Percentiles rank a stretch among this genome's conserved stretches.
Evolutionary conservation across 805 yeast species (phyloP).

Genomic region (Saturnispora kantuleensis): DNA sequence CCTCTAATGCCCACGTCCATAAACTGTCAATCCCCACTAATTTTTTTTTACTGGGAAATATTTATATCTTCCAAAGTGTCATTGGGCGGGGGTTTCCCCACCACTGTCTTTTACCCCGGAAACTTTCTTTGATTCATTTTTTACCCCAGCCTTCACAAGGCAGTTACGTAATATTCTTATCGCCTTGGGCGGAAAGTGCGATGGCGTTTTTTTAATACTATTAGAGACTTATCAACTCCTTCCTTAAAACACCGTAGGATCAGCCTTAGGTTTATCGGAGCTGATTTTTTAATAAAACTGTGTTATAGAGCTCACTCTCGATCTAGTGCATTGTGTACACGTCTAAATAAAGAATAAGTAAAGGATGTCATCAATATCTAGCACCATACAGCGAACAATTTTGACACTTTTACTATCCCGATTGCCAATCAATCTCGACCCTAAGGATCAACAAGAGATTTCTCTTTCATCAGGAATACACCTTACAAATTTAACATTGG

Average conservation of each 20-base stretch:
- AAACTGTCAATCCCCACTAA: not conserved
- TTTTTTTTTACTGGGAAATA: slow-evolving; percentile 7
- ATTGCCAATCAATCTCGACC: slow-evolving; percentile 12
- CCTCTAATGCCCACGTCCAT: slow-evolving; percentile 38
- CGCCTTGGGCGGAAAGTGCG: not conserved
- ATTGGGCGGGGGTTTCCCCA: no score
- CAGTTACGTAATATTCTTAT: no score
- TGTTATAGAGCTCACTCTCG: not conserved
- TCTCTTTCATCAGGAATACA: slow-evolving; percentile 8
- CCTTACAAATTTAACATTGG: slow-evolving; percentile 10
- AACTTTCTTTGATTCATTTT: no score
- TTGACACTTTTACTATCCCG: slow-evolving; percentile 10
- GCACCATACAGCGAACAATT: slow-evolving; percentile 10
- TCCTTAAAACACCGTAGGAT: no score
- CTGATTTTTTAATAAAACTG: no score
- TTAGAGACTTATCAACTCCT: not conserved
- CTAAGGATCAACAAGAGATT: slow-evolving; percentile 8
- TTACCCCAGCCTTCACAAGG: no score
- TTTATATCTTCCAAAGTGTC: slow-evolving; percentile 11
- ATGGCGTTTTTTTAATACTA: not conserved
- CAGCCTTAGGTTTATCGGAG: no score
- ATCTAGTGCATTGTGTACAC: not conserved
- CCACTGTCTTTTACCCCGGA: no score
- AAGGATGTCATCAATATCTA: slow-evolving; percentile 11
- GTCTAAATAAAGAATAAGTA: not conserved